A percentile compares a stretch with the other conserved stretches of the same genome.
Evolutionary conservation across 768 basidiomycete species (phyloP).

Genomic region (Leccinum barrowsii): DNA sequence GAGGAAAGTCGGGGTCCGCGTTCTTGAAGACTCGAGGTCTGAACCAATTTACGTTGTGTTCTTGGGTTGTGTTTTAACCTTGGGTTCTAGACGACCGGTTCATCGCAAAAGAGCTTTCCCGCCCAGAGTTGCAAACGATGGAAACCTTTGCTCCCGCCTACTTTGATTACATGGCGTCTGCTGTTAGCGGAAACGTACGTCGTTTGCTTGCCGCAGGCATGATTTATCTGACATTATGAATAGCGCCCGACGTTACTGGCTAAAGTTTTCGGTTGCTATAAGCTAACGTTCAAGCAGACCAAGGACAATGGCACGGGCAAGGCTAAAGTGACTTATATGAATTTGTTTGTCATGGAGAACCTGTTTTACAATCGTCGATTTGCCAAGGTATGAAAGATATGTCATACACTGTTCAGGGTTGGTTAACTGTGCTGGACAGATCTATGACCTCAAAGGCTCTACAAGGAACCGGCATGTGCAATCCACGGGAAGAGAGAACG

Average conservation of each 20-base stretch:
- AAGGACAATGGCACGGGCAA: conserved; percentile 60
- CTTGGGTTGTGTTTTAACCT: not conserved
- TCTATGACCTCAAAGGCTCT: conserved; percentile 97
- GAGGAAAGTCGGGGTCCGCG: conserved; percentile 95
- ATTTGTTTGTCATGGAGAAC: conserved; percentile 97
- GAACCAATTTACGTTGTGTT: conserved; percentile 11
- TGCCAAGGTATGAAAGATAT: conserved; percentile 56
- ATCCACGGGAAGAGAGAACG: conserved; percentile 85
- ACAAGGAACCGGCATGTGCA: conserved; percentile 91
- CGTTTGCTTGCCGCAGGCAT: not conserved
- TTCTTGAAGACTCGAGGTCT: conserved; percentile 93
- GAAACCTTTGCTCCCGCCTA: conserved; percentile 96
- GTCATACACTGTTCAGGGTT: not conserved
- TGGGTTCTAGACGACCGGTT: conserved; percentile 82
- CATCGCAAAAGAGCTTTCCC: conserved; percentile 94
- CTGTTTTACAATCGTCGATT: conserved; percentile 91
- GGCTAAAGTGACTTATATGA: conserved; percentile 87
- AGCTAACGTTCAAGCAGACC: conserved; percentile 83
- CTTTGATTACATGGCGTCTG: conserved; percentile 97
- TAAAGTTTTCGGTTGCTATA: conserved; percentile 96
- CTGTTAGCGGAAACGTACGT: conserved; percentile 77
- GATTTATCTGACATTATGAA: conserved; percentile 4
- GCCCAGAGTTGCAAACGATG: conserved; percentile 89
- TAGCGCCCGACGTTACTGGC: conserved; percentile 93
- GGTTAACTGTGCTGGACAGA: conserved; percentile 42